Conservation (phyloP, 176 grass and related monocot genomes). For the Aegilops sharonensis region DNA sequence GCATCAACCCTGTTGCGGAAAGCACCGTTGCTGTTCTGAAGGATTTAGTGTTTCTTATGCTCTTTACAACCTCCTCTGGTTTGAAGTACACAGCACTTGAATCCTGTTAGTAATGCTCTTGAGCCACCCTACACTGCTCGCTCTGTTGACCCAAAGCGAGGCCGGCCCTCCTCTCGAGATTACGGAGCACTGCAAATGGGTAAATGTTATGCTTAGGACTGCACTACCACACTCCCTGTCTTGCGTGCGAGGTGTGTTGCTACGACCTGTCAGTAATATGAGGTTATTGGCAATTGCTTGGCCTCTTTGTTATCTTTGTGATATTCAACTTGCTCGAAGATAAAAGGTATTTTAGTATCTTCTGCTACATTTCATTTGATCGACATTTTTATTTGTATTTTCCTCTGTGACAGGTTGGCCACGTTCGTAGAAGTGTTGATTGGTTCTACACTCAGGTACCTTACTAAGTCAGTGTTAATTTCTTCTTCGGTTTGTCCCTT, state of each 20-base stretch:
- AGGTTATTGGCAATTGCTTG: neutral
- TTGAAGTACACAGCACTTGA: neutral
- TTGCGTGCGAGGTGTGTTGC: neutral
- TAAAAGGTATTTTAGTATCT: neutral
- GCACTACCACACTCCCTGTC: neutral
- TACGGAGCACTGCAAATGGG: neutral
- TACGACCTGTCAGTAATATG: neutral
- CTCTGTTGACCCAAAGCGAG: neutral
- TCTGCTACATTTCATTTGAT: constrained; percentile 7
- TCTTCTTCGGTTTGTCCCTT: neutral
- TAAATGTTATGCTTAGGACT: neutral
- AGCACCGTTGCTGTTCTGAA: neutral
- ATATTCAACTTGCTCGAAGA: neutral
- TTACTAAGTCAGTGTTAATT: neutral
- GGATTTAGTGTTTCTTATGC: neutral
- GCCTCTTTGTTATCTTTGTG: neutral
- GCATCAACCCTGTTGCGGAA: neutral
- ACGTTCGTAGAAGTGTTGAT: constrained; percentile 67
- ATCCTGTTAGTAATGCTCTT: neutral
- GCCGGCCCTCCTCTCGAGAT: neutral
- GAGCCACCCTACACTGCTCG: neutral
- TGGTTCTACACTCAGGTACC: constrained; percentile 90
- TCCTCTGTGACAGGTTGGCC: constrained; percentile 51
- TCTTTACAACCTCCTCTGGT: neutral
- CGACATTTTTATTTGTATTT: constrained; percentile 1